These are phyloP conservation scores for Pseudocercospora crystallina DNA, from an alignment of 2,329 filamentous ascomycete species.

Conservation along the genomic window DNA sequence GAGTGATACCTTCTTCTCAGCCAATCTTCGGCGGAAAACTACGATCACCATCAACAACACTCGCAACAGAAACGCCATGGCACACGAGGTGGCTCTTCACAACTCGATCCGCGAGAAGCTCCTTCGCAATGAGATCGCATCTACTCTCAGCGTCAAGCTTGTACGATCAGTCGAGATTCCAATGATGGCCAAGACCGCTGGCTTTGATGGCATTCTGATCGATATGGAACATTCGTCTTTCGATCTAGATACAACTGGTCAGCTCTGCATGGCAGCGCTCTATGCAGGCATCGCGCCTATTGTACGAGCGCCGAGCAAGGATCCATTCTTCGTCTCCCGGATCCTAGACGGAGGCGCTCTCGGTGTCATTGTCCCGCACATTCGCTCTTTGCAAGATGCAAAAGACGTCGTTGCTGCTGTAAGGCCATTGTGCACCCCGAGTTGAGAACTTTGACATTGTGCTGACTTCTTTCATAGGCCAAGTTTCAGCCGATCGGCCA, in stretches of 20 bases:
- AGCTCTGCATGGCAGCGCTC: constrained; percentile 42
- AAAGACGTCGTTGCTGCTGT: constrained; percentile 38
- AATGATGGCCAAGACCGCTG: constrained; percentile 43
- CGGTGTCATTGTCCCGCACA: constrained; percentile 45
- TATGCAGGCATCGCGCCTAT: constrained; percentile 44
- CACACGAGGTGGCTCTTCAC: not conserved
- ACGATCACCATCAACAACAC: not conserved
- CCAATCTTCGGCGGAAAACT: too few species aligned
- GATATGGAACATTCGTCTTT: constrained; percentile 49
- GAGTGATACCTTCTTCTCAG: too few species aligned
- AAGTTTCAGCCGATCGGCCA: constrained; percentile 42
- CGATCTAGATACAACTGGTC: constrained; percentile 37
- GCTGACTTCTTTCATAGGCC: constrained; percentile 7
- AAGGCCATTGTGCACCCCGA: not conserved
- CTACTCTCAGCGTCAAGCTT: constrained; percentile 29
- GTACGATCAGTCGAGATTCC: constrained; percentile 39
- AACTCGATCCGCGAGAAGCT: constrained; percentile 15
- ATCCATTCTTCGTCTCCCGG: constrained; percentile 40
- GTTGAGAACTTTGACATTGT: not conserved
- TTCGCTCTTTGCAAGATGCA: constrained; percentile 40
- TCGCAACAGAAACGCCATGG: not conserved
- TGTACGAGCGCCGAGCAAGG: constrained; percentile 44
- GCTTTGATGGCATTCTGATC: constrained; percentile 45
- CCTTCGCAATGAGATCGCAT: constrained; percentile 9
- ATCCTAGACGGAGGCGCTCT: constrained; percentile 45